phyloP scores from a whole-genome alignment of 441 rosid species.

The Brassica hybrid region DNA sequence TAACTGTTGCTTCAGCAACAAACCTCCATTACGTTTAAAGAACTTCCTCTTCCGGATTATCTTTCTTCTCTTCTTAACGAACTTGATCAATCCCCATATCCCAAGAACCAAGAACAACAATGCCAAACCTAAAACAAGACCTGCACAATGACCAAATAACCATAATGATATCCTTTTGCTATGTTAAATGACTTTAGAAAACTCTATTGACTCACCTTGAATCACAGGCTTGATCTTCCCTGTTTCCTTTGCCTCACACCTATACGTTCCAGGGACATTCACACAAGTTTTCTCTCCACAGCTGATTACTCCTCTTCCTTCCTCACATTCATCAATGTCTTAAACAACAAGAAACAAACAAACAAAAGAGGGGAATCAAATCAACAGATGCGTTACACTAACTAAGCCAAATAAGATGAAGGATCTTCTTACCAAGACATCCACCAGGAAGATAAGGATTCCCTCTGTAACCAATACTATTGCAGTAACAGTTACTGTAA shows the following conservation, averaged over 20 bases:
- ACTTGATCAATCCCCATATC: background rate
- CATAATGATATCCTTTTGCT: background rate
- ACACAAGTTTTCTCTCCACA: background rate
- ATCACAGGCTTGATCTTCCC: background rate
- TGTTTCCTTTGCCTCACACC: background rate
- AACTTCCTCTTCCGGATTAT: background rate
- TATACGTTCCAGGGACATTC: background rate
- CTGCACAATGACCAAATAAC: background rate
- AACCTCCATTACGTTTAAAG: background rate
- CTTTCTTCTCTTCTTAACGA: background rate
- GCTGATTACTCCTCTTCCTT: background rate
- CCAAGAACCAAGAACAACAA: background rate
- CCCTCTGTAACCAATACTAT: slow-evolving; percentile 21
- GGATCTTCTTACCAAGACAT: slow-evolving; percentile 45
- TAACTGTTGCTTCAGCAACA: background rate
- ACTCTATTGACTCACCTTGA: background rate
- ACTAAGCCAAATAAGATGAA: no score
- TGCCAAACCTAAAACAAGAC: background rate
- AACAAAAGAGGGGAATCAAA: no score
- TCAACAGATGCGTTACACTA: no score
- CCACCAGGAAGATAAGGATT: slow-evolving; percentile 52
- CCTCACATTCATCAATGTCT: background rate
- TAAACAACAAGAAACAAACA: background rate
- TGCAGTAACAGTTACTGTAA: slow-evolving; percentile 36
- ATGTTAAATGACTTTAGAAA: background rate